Evolutionary conservation across 1,284 basidiomycete species (phyloP).

Genomic region (Ceratobasidium sp.): DNA sequence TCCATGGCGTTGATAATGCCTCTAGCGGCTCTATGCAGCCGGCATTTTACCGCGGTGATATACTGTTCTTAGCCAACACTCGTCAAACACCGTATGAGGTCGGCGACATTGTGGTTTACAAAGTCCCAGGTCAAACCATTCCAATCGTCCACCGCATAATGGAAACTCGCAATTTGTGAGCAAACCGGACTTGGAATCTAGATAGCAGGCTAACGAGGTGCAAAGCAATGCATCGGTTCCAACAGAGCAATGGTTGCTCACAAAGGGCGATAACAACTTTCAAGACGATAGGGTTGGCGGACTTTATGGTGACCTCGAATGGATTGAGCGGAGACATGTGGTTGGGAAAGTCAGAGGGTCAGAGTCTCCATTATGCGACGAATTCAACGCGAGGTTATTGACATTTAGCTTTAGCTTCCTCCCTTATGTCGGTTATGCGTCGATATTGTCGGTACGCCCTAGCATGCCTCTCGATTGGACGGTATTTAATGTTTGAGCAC

Average conservation of each 20-base stretch:
- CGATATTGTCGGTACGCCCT: conserved; percentile 84
- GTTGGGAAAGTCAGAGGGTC: conserved; percentile 94
- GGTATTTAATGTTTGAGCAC: neutral
- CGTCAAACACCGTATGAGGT: conserved; percentile 77
- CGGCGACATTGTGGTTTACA: conserved; percentile 98
- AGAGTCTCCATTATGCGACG: conserved; percentile 54
- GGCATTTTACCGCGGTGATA: conserved; percentile 94
- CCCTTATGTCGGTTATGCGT: conserved; percentile 95
- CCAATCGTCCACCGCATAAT: conserved; percentile 96
- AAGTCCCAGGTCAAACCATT: conserved; percentile 83
- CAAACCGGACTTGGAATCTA: neutral
- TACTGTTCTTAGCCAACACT: conserved; percentile 93
- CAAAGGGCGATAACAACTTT: conserved; percentile 96
- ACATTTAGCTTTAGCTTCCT: conserved; percentile 71
- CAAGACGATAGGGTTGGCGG: conserved; percentile 79
- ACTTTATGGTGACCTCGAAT: conserved; percentile 90
- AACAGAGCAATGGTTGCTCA: conserved; percentile 79
- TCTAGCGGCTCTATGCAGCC: conserved; percentile 96
- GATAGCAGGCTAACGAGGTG: neutral
- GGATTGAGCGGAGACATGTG: conserved; percentile 87
- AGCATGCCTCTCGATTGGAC: neutral
- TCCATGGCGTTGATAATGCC: neutral
- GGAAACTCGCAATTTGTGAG: conserved; percentile 75
- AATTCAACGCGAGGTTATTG: neutral
- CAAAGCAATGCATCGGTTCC: conserved; percentile 40